These are phyloP conservation scores for Curvularia lunata DNA, from an alignment of 2,329 filamentous ascomycete species.

Conservation along the genomic window DNA sequence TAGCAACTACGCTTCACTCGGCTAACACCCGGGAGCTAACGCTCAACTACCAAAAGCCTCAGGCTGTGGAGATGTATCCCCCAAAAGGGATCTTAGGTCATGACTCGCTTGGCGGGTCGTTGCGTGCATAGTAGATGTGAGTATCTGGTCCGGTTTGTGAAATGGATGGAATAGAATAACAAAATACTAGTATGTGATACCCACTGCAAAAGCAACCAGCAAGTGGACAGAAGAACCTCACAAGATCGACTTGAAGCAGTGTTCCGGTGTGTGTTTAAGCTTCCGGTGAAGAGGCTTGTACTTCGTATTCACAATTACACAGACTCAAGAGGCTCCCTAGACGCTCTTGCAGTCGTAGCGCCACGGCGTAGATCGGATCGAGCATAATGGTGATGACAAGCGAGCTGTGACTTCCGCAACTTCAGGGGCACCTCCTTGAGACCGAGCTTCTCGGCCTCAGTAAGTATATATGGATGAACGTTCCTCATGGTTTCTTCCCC, in stretches of 20 bases:
- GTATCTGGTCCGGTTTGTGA: neutral
- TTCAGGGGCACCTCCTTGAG: slow-evolving; percentile 19
- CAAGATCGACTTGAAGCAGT: neutral
- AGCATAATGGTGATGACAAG: slow-evolving; percentile 6
- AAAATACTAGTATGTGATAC: too few species aligned
- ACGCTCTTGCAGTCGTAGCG: slow-evolving; percentile 10
- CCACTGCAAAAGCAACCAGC: neutral
- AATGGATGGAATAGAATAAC: neutral
- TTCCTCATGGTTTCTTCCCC: neutral
- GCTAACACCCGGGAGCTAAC: neutral
- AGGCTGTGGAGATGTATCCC: slow-evolving; percentile 1
- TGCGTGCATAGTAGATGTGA: slow-evolving; percentile 4
- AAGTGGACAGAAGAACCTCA: neutral
- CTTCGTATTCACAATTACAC: slow-evolving; percentile 7
- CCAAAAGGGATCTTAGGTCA: neutral
- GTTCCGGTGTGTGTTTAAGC: neutral
- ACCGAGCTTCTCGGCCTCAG: neutral
- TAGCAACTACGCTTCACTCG: neutral
- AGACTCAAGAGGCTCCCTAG: neutral
- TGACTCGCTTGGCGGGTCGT: neutral
- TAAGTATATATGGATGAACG: slow-evolving; percentile 20
- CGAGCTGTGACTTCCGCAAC: slow-evolving; percentile 10
- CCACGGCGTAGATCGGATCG: slow-evolving; percentile 1
- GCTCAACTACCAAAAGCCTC: slow-evolving; percentile 1
- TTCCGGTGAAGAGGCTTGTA: slow-evolving; percentile 2